Evolutionary conservation across 306 rosid genomes (phyloP).

Genomic region (Sicyos baderoa): DNA sequence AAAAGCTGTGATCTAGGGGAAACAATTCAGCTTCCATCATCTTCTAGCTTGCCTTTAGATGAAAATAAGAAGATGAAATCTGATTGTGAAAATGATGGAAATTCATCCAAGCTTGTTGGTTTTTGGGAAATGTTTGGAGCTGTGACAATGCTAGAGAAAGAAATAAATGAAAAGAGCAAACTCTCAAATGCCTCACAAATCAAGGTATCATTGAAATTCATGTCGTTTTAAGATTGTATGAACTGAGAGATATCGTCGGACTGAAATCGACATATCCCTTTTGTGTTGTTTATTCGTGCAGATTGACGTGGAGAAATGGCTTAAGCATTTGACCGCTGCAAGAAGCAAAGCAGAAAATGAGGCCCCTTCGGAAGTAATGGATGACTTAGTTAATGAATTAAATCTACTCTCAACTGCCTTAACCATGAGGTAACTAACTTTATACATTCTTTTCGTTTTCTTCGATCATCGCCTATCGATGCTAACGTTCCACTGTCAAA

Average conservation of each 20-base stretch:
- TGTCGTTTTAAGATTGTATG: background rate
- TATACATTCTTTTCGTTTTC: background rate
- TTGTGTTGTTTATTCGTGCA: background rate
- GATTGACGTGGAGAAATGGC: conserved; percentile 13
- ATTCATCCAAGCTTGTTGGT: background rate
- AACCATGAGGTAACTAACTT: conserved; percentile 7
- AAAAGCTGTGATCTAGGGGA: background rate
- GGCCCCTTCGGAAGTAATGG: background rate
- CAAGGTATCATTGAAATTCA: background rate
- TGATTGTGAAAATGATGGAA: background rate
- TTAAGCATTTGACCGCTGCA: conserved; percentile 6
- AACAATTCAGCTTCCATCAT: conserved; percentile 8
- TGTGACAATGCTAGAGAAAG: background rate
- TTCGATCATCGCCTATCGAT: background rate
- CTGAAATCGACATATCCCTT: background rate
- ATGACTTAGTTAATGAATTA: background rate
- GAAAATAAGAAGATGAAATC: background rate
- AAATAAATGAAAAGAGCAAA: background rate
- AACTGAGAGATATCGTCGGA: background rate
- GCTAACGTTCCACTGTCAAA: background rate
- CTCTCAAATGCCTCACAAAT: background rate
- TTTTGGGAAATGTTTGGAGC: conserved; percentile 27
- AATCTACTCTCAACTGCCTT: conserved; percentile 1
- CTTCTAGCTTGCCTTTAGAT: background rate
- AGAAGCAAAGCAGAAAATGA: background rate